Evolutionary conservation across 129 eudicot genomes (phyloP), one percentile per base, ranked within the genome.

Genomic region (Artemisia tridentata): DNA sequence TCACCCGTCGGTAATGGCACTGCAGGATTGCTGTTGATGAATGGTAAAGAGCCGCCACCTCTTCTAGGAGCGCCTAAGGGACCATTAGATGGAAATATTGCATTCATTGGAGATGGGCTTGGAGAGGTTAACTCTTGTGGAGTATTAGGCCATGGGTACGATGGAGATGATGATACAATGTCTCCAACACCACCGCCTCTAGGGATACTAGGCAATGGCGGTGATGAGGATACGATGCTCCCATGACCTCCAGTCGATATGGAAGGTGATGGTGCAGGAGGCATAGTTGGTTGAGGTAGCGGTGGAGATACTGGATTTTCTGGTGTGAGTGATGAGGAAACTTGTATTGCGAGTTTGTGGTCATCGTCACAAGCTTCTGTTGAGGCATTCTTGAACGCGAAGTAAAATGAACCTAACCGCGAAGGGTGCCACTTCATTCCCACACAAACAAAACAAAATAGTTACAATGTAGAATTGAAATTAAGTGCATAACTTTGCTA

Each of bases 1-100:
- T 86, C 98, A 7, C 96, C 98, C 5, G 98, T 92, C 0, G 98
- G 98, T 65, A 92, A 72, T 5, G 96, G 96, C 43, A 92, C 96
- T 5, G 98, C 95, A 7, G 98, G 98, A 23, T 86, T 92, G 77
- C 98, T 92, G 72, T 86, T 84, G 58, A 92, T 92, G 63, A 92
- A 92, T 1, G 96, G 98, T 67, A 86, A 75, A 34, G 88, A 84
- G 18, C 79, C 70, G 19, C 72, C 78, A 29, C 80, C 68, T 68
- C 50, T 80, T 15, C 67, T 78, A 27, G 80, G 79, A 19, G 66
- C 66, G 53, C 63, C 63, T 14, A 72, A 34, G 3, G 95, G 86
- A 41, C 84, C 73, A 47, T 59, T 60, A 1, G 82, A 76, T 4
- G 86, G 79, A 12, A 79, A 53, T 34, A 68, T 31, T 14, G 79